These are phyloP conservation scores for Ogataea chonburiensis DNA, from an alignment of 805 yeast species.

Conservation along the genomic window DNA sequence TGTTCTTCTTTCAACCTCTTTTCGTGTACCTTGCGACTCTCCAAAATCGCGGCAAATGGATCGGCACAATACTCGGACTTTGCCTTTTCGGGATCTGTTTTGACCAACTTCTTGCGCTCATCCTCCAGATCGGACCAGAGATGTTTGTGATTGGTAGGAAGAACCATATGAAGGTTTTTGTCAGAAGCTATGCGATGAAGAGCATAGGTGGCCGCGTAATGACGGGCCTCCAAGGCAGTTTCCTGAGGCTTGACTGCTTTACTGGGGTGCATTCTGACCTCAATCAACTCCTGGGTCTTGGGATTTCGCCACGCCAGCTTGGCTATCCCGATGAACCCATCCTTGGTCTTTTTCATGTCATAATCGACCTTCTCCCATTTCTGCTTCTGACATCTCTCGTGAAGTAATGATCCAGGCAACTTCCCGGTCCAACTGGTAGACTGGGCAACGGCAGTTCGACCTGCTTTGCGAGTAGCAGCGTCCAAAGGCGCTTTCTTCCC, in stretches of 20 bases:
- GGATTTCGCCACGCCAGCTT: conserved; percentile 73
- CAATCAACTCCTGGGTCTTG: conserved; percentile 67
- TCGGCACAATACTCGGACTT: conserved; percentile 59
- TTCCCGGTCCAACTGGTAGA: conserved; percentile 93
- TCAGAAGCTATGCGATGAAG: conserved; percentile 75
- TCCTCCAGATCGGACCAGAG: conserved; percentile 75
- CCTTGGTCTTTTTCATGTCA: conserved; percentile 51
- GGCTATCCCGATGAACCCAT: conserved; percentile 66
- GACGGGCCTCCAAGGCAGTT: conserved; percentile 87
- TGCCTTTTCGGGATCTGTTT: conserved; percentile 47
- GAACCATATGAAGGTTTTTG: conserved; percentile 81
- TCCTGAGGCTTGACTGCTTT: conserved; percentile 59
- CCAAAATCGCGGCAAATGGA: conserved; percentile 73
- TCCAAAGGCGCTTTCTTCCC: conserved; percentile 8
- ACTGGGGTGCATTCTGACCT: conserved; percentile 54
- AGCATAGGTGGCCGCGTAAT: conserved; percentile 86
- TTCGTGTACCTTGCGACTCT: conserved; percentile 47
- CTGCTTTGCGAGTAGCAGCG: conserved; percentile 9
- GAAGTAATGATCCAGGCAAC: conserved; percentile 79
- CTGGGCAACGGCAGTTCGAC: conserved; percentile 50
- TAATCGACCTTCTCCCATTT: conserved; percentile 88
- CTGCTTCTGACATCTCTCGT: conserved; percentile 82
- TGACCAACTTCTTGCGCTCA: conserved; percentile 49
- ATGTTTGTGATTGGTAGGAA: conserved; percentile 78
- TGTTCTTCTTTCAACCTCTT: conserved; percentile 46